Conservation (phyloP, 495 filamentous ascomycete species). For the Penicillium odoratum region DNA sequence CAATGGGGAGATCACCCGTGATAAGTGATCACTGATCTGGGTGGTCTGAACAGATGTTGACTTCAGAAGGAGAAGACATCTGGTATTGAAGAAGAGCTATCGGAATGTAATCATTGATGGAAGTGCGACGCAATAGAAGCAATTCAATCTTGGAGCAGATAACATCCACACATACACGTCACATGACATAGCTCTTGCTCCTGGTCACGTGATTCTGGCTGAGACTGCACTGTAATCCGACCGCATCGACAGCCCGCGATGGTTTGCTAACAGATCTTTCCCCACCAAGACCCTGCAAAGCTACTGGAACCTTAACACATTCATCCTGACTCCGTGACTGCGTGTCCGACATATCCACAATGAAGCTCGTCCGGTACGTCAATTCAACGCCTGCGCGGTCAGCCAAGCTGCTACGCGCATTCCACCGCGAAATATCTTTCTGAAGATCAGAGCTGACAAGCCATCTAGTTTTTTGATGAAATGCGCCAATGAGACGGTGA, state of each 20-base stretch:
- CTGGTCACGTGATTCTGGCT: slow-evolving; percentile 10
- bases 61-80: not conserved
- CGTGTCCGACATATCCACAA: slow-evolving; percentile 45
- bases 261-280: slow-evolving; percentile 9
- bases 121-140: not conserved
- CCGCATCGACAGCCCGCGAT: slow-evolving; percentile 18
- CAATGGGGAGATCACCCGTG: not conserved
- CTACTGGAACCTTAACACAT: slow-evolving; percentile 9
- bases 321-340: not conserved
- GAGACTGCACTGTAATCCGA: slow-evolving; percentile 25
- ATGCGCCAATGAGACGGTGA: slow-evolving; percentile 95
- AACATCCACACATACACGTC: not conserved
- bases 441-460: slow-evolving; percentile 19
- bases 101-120: not conserved
- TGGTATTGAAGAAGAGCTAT: too few relatives aligned
- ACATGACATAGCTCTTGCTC: slow-evolving; percentile 9
- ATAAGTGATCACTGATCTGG: not conserved
- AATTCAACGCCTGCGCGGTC: not conserved
- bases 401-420: slow-evolving; percentile 15
- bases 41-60: not conserved
- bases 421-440: slow-evolving; percentile 16
- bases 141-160: not conserved
- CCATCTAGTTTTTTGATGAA: slow-evolving; percentile 91
- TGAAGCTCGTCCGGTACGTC: slow-evolving; percentile 98
- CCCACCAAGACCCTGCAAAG: slow-evolving; percentile 12